phyloP scores from a whole-genome alignment of 2,329 filamentous ascomycete species.

The Pezicula carpinea region DNA sequence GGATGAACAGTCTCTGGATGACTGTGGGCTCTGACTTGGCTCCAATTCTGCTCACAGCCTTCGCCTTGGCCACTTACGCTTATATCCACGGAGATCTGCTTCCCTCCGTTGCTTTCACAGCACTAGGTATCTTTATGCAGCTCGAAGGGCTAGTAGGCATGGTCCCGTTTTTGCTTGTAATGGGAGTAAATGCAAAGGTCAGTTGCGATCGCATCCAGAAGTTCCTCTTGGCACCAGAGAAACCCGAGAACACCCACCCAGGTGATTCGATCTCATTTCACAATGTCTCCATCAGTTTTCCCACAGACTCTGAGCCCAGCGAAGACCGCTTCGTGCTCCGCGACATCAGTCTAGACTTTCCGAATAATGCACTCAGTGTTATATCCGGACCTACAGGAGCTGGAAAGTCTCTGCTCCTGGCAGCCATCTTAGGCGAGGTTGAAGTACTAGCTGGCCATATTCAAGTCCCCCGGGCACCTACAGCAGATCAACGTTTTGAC shows the following conservation, averaged over 20 bases:
- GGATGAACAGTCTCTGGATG: slow-evolving; percentile 16
- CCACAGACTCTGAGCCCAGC: slow-evolving; percentile 55
- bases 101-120: slow-evolving; percentile 75
- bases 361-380: slow-evolving; percentile 62
- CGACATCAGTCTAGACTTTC: slow-evolving; percentile 62
- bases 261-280: slow-evolving; percentile 59
- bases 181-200: slow-evolving; percentile 65
- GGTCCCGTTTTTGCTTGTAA: slow-evolving; percentile 65
- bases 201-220: slow-evolving; percentile 67
- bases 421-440: slow-evolving; percentile 68
- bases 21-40: slow-evolving; percentile 57
- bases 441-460: slow-evolving; percentile 61
- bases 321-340: slow-evolving; percentile 59
- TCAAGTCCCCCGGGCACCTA: slow-evolving; percentile 44
- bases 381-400: slow-evolving; percentile 73
- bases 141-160: slow-evolving; percentile 65
- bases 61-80: slow-evolving; percentile 65
- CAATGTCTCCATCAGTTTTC: slow-evolving; percentile 66
- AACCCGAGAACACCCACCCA: slow-evolving; percentile 46
- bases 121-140: slow-evolving; percentile 65
- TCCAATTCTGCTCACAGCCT: slow-evolving; percentile 66
- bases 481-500: slow-evolving; percentile 52
- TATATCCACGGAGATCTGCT: slow-evolving; percentile 54
- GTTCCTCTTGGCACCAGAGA: slow-evolving; percentile 63
- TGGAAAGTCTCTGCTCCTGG: slow-evolving; percentile 70